Base-by-base conservation (phyloP, 2,329 filamentous ascomycete species). In the Aspergillus sp. region DNA sequence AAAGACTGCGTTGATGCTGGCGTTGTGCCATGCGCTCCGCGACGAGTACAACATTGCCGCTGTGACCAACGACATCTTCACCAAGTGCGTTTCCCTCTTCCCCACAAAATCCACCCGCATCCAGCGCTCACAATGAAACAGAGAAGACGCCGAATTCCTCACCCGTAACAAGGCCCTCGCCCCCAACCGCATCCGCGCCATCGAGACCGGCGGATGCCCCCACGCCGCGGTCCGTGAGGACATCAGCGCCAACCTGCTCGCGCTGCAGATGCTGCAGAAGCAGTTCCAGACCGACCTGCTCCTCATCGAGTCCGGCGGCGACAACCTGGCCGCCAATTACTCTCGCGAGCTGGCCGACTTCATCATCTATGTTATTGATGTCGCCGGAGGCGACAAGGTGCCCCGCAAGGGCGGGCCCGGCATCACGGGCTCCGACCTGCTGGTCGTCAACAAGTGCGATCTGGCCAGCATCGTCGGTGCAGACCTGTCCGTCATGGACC, bases 61-160 rank as follows among this genome's bases (percentile, higher is more conserved):
- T 54, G 93, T 99, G 19, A 99, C 94, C 46, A 97, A 97, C 80
- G 93, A 97, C 79, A 97, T 97, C 79, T 97, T 97, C 80, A 97
- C 93, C 19, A 88, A 81, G 74, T 76, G 60, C n/a, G 60, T 55
- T 8, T 30, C 26, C 11, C 38, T 16, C 11, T 20, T 16, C 9
- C 40, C 19, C 49, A 17, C 20, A 6, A 10, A 36, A n/a, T 17
- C 24, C 47, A 24, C 24, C 49, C 50, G 45, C 52, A 56, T 38
- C 50, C 43, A 47, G 24, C 49, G 45, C 50, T 20, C 40, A 43
- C 3, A 22, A 26, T 14, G 4, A 24, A 41, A 65, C 55, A 77
- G 88, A 59, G 94, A 99, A 76, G 94, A 99, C 79, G 92, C 92
- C 78, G 94, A 97, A 74, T 99, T 99, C 78, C 85, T 99, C 22